A percentile compares a stretch with the other conserved stretches of the same genome.
phyloP scores from a whole-genome alignment of 495 filamentous ascomycete species.

The Daldinia vernicosa region DNA sequence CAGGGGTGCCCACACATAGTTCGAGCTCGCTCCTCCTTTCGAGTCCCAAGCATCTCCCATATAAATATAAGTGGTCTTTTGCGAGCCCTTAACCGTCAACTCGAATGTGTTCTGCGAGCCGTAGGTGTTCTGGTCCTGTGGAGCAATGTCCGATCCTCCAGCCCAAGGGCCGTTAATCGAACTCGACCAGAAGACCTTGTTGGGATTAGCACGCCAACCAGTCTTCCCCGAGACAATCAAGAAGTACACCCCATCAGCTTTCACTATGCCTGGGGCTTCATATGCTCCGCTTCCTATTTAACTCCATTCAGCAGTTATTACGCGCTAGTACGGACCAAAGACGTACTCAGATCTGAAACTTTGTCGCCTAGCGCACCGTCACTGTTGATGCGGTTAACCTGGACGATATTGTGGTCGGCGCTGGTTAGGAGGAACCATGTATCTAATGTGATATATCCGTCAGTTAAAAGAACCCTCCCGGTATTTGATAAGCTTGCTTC shows the following conservation, averaged over 20 bases:
- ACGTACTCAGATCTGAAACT: constrained; percentile 45
- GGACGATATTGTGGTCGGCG: constrained; percentile 58
- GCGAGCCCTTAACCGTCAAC: constrained; percentile 51
- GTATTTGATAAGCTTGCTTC: neutral
- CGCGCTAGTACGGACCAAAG: neutral
- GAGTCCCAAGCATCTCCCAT: constrained; percentile 59
- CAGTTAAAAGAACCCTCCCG: neutral
- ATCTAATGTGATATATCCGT: constrained; percentile 27
- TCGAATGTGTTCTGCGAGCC: constrained; percentile 58
- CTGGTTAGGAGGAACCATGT: constrained; percentile 57
- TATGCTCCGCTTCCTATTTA: constrained; percentile 49
- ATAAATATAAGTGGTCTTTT: constrained; percentile 55
- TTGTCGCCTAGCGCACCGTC: constrained; percentile 50
- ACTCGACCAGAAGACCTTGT: constrained; percentile 53
- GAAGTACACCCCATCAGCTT: constrained; percentile 54
- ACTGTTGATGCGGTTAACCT: constrained; percentile 56
- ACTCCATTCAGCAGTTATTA: constrained; percentile 6
- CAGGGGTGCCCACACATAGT: constrained; percentile 56
- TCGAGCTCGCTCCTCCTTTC: constrained; percentile 50
- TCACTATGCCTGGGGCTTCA: constrained; percentile 56
- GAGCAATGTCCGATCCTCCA: constrained; percentile 53
- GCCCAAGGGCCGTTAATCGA: constrained; percentile 51
- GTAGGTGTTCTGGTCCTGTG: constrained; percentile 54
- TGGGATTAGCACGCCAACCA: constrained; percentile 54
- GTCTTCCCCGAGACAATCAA: constrained; percentile 57